Base-by-base conservation (phyloP, 2,329 filamentous ascomycete species). In the Fusarium sp. region DNA sequence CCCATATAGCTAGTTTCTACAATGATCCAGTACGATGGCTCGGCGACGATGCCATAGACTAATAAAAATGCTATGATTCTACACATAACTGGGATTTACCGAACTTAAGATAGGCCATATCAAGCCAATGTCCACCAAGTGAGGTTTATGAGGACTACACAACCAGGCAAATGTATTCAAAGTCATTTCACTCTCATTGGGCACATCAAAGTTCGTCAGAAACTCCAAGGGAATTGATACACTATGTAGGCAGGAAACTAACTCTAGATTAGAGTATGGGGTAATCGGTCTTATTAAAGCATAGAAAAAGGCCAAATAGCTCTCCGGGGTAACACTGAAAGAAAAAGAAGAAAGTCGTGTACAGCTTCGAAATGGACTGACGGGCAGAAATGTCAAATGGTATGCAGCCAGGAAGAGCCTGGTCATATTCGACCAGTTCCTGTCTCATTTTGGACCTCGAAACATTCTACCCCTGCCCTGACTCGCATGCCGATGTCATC, bases 261-360 rank as follows among this genome's bases (percentile, higher is more conserved):
- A 79, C 72, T 77, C 75, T 78, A 76, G 78, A 79, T 76, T 77
- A 74, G 76, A 79, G 76, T 70, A 70, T 72, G 79, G 79, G 78
- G 75, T 79, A 79, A 78, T 77, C 79, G 78, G 73, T 79, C 77
- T 79, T 78, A 83, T 83, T 83, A 81, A 83, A 82, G 77, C 78
- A 75, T 83, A 80, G 74, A 80, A 81, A 80, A 82, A 79, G 73
- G 78, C 79, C 78, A 81, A 79, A 80, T 74, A 79, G 76, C 77
- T 82, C 76, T 79, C 72, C 72, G 76, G 77, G 78, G 77, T 80
- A 79, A 79, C 78, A 82, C 81, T 82, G 79, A 78, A 81, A 80
- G 79, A 75, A 80, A 78, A 82, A 80, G 74, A 78, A 77, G 80
- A 80, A 78, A 75, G 73, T 78, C 77, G 75, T 73, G 70, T 60